Evolutionary conservation across 352 stramenopile genomes (phyloP).

Genomic region (Phytophthora aleatoria): DNA sequence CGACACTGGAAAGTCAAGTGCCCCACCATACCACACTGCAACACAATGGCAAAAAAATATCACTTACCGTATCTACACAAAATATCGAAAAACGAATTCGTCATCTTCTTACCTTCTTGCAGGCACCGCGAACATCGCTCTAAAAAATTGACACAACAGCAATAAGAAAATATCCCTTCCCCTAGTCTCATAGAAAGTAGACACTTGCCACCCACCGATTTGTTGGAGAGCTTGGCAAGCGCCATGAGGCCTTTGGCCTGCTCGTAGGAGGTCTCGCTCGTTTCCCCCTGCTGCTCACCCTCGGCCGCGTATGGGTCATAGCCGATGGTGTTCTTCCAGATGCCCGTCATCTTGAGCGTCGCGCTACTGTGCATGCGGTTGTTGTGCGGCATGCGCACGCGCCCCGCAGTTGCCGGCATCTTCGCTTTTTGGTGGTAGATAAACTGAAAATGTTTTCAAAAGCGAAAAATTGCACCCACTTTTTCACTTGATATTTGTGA

Average conservation of each 20-base stretch:
- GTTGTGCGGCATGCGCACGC: slow-evolving; percentile 96
- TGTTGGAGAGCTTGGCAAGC: slow-evolving; percentile 94
- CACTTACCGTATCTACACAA: not conserved
- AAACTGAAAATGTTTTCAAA: not conserved
- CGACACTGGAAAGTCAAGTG: slow-evolving; percentile 92
- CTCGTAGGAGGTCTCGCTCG: slow-evolving; percentile 81
- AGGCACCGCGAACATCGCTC: slow-evolving; percentile 79
- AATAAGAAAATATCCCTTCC: slow-evolving; percentile 1
- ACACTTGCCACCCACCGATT: slow-evolving; percentile 63
- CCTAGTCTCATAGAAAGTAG: not conserved
- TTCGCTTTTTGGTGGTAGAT: not conserved
- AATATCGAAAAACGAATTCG: not conserved
- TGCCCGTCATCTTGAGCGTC: slow-evolving; percentile 95
- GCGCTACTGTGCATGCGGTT: slow-evolving; percentile 95
- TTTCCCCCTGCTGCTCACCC: slow-evolving; percentile 51
- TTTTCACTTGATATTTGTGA: too few species aligned
- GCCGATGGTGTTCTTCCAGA: slow-evolving; percentile 97
- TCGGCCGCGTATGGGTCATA: slow-evolving; percentile 94
- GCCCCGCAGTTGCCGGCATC: slow-evolving; percentile 89
- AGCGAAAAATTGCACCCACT: slow-evolving; percentile 5
- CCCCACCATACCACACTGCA: slow-evolving; percentile 88
- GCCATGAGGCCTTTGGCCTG: slow-evolving; percentile 94
- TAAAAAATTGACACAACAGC: slow-evolving; percentile 24
- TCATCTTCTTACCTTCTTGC: slow-evolving; percentile 69
- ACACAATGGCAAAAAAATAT: slow-evolving; percentile 7